These are phyloP conservation scores for Calendula officinalis DNA, from an alignment of 129 eudicot genomes.

Conservation along the genomic window DNA sequence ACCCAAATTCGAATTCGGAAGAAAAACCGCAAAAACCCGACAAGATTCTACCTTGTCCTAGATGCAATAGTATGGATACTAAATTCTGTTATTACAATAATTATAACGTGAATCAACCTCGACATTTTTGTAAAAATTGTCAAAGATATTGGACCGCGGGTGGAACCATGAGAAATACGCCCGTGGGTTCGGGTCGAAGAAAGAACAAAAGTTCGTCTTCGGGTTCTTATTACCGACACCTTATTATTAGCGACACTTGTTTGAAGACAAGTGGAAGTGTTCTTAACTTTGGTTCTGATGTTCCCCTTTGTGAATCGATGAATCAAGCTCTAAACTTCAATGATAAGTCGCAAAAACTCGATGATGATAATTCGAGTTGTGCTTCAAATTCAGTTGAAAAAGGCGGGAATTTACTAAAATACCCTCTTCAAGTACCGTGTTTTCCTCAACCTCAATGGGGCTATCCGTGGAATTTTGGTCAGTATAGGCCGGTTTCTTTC, in stretches of 20 bases:
- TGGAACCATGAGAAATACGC: slow-evolving; percentile 79
- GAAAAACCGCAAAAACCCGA: slow-evolving; percentile 68
- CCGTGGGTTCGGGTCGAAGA: slow-evolving; percentile 79
- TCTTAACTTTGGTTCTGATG: slow-evolving; percentile 49
- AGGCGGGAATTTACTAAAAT: slow-evolving; percentile 27
- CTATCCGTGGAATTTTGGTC: slow-evolving; percentile 39
- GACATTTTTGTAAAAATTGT: slow-evolving; percentile 74
- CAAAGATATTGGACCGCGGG: slow-evolving; percentile 88
- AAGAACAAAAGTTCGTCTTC: slow-evolving; percentile 51
- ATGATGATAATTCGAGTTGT: slow-evolving; percentile 25
- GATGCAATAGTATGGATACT: slow-evolving; percentile 83
- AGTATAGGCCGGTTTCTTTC: slow-evolving; percentile 33
- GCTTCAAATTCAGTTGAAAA: slow-evolving; percentile 38
- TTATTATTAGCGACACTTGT: slow-evolving; percentile 34
- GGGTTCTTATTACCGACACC: slow-evolving; percentile 40
- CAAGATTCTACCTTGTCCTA: slow-evolving; percentile 69
- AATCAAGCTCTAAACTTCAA: slow-evolving; percentile 39
- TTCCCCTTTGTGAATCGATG: slow-evolving; percentile 54
- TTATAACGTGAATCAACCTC: slow-evolving; percentile 75
- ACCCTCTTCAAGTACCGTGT: slow-evolving; percentile 37
- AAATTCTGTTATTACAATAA: slow-evolving; percentile 83
- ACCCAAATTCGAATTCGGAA: slow-evolving; percentile 23
- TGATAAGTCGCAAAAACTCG: slow-evolving; percentile 36
- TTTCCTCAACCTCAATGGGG: slow-evolving; percentile 46
- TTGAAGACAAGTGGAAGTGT: slow-evolving; percentile 32